Evolutionary conservation across 192 early-diverging fungal species (phyloP).

Genomic region (Piromyces finnis): DNA sequence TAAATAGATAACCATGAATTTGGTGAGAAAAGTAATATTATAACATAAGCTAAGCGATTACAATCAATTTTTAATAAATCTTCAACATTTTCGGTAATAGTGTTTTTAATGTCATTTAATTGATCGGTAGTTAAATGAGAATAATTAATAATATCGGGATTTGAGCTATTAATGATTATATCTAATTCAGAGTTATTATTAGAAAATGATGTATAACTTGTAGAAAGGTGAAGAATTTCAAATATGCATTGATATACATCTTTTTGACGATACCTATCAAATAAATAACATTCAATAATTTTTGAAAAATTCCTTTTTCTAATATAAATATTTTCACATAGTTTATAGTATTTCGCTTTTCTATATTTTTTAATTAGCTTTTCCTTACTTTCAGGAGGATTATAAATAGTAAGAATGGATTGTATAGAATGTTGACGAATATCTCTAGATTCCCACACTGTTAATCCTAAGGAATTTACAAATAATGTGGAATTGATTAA

Average conservation of each 20-base stretch:
- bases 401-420: background rate
- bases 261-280: background rate
- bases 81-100: background rate
- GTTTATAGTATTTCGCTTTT: background rate
- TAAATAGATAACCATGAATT: background rate
- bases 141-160: background rate
- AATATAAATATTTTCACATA: background rate
- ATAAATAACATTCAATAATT: background rate
- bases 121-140: background rate
- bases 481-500: background rate
- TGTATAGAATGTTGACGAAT: background rate
- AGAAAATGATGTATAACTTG: background rate
- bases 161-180: background rate
- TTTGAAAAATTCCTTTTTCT: background rate
- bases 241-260: background rate
- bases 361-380: background rate
- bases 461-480: background rate
- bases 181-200: background rate
- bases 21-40: background rate
- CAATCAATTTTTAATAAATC: background rate
- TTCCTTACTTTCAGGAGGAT: background rate
- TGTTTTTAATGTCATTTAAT: background rate
- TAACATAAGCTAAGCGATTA: background rate
- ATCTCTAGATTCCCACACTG: background rate
- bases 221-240: background rate